Evolutionary conservation across 2,329 filamentous ascomycete species (phyloP), one percentile per base, ranked within the genome.

Genomic region (Arthrobotrys sphaeroides): DNA sequence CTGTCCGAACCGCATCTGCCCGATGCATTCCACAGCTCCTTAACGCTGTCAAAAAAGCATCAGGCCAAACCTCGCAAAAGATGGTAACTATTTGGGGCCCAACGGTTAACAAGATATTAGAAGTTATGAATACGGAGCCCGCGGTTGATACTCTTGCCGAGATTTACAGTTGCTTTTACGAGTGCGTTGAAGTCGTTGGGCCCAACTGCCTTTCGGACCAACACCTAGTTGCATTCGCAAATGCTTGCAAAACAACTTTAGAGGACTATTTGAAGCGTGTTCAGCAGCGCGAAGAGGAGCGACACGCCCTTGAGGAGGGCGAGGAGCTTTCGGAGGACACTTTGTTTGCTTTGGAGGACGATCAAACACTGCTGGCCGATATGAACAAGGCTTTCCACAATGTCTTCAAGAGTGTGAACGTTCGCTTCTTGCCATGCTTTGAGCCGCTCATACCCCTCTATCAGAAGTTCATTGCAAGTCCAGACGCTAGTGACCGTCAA

Each of bases 311-410:
- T 1, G 93, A 96, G 62, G 94, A 98, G 70, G 94, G 90, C 13
- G 94, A 97, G 78, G 94, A 97, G 80, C 90, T 95, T 73, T 90
- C 90, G 13, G 91, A 97, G 79, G 94, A 97, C 61, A 88, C 90
- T 47, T 86, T 96, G 31, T 91, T 96, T 79, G 95, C 94, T 10
- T 94, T 99, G 53, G 95, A 99, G 82, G 95, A 99, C 79, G 95
- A 99, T 81, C 94, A 98, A 83, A 97, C 93, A 20, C 87, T 99
- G 16, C 87, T 99, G 45, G 97, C 94, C 1, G 95, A 99, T 81
- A 99, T 99, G 95, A 99, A 99, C 88, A 99, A 99, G 86, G 94
- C 95, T 0, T 99, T 96, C 87, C 95, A 99, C 84, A 94, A 93
- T 75, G 93, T 99, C 78, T 99, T 99, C 87, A 98, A 98, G 86